phyloP scores from a whole-genome alignment of 2,329 filamentous ascomycete genomes.

The Beauveria scarabaeidicola region DNA sequence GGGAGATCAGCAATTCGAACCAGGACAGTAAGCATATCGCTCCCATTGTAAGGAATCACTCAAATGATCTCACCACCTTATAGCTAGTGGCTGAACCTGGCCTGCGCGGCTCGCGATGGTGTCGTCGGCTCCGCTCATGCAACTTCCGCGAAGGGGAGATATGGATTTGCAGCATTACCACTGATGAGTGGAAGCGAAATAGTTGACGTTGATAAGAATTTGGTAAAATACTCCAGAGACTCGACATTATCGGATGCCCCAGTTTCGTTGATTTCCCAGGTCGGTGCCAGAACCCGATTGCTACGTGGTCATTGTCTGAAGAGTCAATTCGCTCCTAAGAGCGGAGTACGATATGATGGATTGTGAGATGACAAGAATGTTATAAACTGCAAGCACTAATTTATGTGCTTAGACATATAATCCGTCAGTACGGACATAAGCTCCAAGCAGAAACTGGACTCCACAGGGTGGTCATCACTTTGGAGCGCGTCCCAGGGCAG shows the following conservation, averaged over 20 bases:
- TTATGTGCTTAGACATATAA: conserved; percentile 33
- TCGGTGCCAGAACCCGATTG: conserved; percentile 43
- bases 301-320: conserved; percentile 41
- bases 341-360: conserved; percentile 50
- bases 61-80: background rate
- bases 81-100: conserved; percentile 52
- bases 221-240: conserved; percentile 36
- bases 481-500: conserved; percentile 38
- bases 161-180: conserved; percentile 39
- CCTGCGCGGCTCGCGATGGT: conserved; percentile 47
- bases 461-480: conserved; percentile 35
- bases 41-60: background rate
- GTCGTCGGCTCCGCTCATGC: conserved; percentile 39
- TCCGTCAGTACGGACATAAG: conserved; percentile 39
- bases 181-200: conserved; percentile 44
- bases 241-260: conserved; percentile 38
- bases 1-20: conserved; percentile 33
- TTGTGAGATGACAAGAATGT: conserved; percentile 32
- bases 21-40: conserved; percentile 37
- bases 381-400: background rate
- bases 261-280: conserved; percentile 37
- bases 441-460: conserved; percentile 30
- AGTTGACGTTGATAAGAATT: conserved; percentile 19
- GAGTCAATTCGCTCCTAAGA: conserved; percentile 42
- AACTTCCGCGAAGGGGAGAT: conserved; percentile 36